Evolutionary conservation across 495 filamentous ascomycete genomes (phyloP).

Genomic region (Diplogelasinospora grovesii): DNA sequence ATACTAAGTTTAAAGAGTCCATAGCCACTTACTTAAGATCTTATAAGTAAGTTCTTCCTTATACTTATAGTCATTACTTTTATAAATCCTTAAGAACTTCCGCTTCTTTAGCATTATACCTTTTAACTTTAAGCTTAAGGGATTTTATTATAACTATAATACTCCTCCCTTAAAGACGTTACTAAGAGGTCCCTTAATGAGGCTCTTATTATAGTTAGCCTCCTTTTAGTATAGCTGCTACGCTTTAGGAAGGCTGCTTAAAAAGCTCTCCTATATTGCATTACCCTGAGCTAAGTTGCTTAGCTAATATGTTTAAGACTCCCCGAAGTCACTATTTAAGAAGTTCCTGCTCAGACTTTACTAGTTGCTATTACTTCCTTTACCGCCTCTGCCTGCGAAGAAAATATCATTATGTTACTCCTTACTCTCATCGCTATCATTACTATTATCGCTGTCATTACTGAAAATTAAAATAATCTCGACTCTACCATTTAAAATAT

Average conservation of each 20-base stretch:
- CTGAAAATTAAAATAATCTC: background rate
- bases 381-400: too few relatives aligned
- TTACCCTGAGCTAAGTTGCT: background rate
- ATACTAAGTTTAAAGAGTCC: too few relatives aligned
- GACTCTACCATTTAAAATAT: background rate
- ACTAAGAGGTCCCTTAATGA: background rate
- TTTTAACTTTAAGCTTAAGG: background rate
- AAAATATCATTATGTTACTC: background rate
- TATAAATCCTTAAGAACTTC: background rate
- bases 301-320: background rate
- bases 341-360: too few relatives aligned
- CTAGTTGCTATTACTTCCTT: too few relatives aligned
- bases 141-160: too few relatives aligned
- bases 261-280: background rate
- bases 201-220: background rate
- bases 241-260: background rate
- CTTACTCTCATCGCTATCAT: background rate
- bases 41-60: too few relatives aligned
- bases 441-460: background rate
- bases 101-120: constrained; percentile 1
- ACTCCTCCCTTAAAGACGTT: background rate
- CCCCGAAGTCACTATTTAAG: constrained; percentile 1
- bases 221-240: background rate
- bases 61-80: too few relatives aligned
- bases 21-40: too few relatives aligned